Evolutionary conservation across 2,329 filamentous ascomycete species (phyloP), one percentile per base, ranked within the genome.

Genomic region (Aureobasidium sp.): DNA sequence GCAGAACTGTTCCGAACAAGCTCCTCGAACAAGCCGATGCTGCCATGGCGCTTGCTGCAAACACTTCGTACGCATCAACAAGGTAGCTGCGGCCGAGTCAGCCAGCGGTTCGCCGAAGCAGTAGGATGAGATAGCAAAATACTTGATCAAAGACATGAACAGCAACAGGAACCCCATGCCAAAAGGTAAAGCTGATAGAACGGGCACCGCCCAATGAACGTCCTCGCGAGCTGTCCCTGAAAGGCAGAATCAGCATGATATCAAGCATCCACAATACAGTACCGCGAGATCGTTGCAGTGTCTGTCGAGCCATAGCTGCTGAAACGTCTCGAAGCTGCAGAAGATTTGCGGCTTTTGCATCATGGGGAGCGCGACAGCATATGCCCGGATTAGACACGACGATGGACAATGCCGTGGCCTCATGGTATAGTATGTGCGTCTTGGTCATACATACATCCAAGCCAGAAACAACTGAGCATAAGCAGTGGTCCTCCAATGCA

Each of bases 11-110:
- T 62, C 87, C 91, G 76, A 95, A 94, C 21, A 81, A 78, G 64
- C 86, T 90, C 57, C 92, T 82, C 61, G 88, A 82, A 71, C 94
- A 89, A 49, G 86, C 87, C 68, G 95, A 94, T 46, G 90, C 90
- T 13, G 91, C 90, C 72, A 96, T 79, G 4, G 90, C 90, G 61
- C 81, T 85, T 49, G 88, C 88, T 27, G 88, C 87, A 70, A 89
- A 90, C 27, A 84, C 73, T 58, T 87, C 86, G 73, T 92, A 92
- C 23, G 87, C 86, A 60, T 81, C 78, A 33, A 79, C 76, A 19
- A 79, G 71, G 71, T 90, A 88, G 66, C 51, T 55, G 19, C n/a
- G 11, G 49, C 8, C 19, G 3, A 25, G 15, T 37, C 40, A 37
- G 53, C 40, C 29, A n/a, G 31, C 21, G 19, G 15, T 89, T 10